phyloP scores from a whole-genome alignment of 495 filamentous ascomycete species.

The Aspergillus campestris region DNA sequence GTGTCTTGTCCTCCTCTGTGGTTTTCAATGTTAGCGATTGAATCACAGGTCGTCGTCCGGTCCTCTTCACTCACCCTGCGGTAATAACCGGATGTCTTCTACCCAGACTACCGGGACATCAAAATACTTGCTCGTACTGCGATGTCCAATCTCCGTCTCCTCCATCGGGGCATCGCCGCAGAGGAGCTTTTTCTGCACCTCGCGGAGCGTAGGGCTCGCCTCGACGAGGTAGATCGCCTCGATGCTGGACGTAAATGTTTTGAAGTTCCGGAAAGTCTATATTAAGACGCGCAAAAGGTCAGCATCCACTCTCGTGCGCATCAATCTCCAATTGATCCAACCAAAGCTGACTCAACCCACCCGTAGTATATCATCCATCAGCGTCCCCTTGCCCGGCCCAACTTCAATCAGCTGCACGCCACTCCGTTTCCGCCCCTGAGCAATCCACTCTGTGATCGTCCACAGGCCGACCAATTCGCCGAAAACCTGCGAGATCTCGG shows the following conservation, averaged over 20 bases:
- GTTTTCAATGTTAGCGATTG: background rate
- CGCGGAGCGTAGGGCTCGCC: slow-evolving; percentile 66
- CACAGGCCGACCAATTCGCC: slow-evolving; percentile 90
- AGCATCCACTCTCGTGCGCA: background rate
- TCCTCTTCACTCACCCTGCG: slow-evolving; percentile 44
- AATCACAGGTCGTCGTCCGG: background rate
- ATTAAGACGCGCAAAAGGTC: background rate
- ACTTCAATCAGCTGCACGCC: slow-evolving; percentile 86
- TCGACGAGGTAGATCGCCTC: slow-evolving; percentile 88
- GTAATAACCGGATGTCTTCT: slow-evolving; percentile 77
- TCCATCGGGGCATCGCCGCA: slow-evolving; percentile 66
- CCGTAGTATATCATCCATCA: slow-evolving; percentile 94
- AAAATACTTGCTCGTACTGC: slow-evolving; percentile 67
- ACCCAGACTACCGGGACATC: slow-evolving; percentile 75
- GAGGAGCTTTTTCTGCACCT: slow-evolving; percentile 72
- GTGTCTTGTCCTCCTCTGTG: slow-evolving; percentile 52
- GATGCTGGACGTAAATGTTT: slow-evolving; percentile 63
- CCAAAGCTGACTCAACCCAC: slow-evolving; percentile 38
- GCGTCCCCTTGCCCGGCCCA: slow-evolving; percentile 85
- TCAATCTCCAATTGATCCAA: background rate
- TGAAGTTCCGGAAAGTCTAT: slow-evolving; percentile 80
- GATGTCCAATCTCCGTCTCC: slow-evolving; percentile 65
- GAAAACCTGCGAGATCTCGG: slow-evolving; percentile 95
- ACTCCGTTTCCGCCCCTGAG: slow-evolving; percentile 61
- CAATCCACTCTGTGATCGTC: slow-evolving; percentile 93